A percentile compares a stretch with the other conserved stretches of the same genome.
phyloP scores from a whole-genome alignment of 2,329 filamentous ascomycete species.

The Penicillium glabrum region DNA sequence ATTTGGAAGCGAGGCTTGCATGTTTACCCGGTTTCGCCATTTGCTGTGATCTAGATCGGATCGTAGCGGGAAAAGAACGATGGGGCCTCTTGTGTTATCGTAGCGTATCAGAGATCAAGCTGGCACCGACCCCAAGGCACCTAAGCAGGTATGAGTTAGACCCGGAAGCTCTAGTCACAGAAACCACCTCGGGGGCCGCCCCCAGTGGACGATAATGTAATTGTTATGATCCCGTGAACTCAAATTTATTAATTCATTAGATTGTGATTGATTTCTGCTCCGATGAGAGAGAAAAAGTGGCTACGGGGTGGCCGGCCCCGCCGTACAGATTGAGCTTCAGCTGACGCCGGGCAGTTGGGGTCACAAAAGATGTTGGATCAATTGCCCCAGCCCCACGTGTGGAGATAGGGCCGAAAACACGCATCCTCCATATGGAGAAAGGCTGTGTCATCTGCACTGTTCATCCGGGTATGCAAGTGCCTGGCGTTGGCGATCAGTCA shows the following conservation, averaged over 20 bases:
- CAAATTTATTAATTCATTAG: background rate
- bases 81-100: slow-evolving; percentile 5
- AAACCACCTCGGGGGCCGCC: background rate
- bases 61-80: slow-evolving; percentile 14
- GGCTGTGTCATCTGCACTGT: slow-evolving; percentile 2
- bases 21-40: background rate
- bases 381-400: background rate
- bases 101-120: slow-evolving; percentile 13
- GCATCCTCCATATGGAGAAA: background rate
- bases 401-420: background rate
- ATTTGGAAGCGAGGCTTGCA: slow-evolving; percentile 11
- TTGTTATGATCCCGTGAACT: background rate
- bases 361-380: background rate
- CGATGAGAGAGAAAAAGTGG: background rate
- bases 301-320: slow-evolving; percentile 1
- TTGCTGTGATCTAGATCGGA: slow-evolving; percentile 22
- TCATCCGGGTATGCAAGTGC: slow-evolving; percentile 13
- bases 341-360: slow-evolving; percentile 7
- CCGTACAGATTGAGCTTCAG: slow-evolving; percentile 9
- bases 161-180: background rate
- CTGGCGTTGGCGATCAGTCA: slow-evolving; percentile 17
- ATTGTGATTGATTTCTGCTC: background rate
- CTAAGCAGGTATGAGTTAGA: background rate
- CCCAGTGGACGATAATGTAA: background rate
- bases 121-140: background rate